Evolutionary conservation across 2,329 filamentous ascomycete species (phyloP).

Genomic region (Hypoxylon sp.): DNA sequence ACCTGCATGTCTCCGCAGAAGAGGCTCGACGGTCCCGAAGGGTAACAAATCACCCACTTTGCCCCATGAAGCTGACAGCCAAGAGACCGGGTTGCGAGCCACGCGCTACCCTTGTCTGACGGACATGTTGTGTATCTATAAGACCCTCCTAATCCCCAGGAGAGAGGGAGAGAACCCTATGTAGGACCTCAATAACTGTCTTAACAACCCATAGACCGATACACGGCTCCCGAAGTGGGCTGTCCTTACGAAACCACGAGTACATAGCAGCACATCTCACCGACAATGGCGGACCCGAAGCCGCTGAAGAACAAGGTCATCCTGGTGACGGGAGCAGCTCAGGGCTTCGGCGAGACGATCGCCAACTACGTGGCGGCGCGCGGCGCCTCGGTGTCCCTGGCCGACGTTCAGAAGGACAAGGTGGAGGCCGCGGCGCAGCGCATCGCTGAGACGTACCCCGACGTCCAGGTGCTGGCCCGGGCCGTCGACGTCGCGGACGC

Average conservation of each 20-base stretch:
- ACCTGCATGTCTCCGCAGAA: neutral
- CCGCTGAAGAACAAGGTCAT: slow-evolving; percentile 36
- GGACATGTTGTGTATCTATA: neutral
- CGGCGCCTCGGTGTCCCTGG: slow-evolving; percentile 46
- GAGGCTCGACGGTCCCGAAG: neutral
- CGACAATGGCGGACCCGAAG: slow-evolving; percentile 31
- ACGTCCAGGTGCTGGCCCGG: slow-evolving; percentile 36
- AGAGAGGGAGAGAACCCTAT: neutral
- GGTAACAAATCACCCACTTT: neutral
- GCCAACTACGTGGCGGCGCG: slow-evolving; percentile 35
- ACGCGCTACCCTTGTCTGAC: neutral
- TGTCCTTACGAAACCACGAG: no score
- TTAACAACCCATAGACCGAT: no score
- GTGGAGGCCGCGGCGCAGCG: slow-evolving; percentile 38
- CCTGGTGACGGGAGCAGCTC: slow-evolving; percentile 33
- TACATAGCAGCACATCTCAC: neutral
- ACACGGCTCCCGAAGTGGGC: no score
- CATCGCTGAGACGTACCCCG: slow-evolving; percentile 38
- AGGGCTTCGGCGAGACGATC: slow-evolving; percentile 33
- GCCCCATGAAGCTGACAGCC: neutral
- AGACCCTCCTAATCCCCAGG: neutral
- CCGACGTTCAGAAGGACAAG: slow-evolving; percentile 42
- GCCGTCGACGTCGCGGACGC: slow-evolving; percentile 46
- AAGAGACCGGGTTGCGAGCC: neutral
- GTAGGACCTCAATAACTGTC: no score